Conservation (phyloP, 495 filamentous ascomycete genomes). For the Cercophora samala region DNA sequence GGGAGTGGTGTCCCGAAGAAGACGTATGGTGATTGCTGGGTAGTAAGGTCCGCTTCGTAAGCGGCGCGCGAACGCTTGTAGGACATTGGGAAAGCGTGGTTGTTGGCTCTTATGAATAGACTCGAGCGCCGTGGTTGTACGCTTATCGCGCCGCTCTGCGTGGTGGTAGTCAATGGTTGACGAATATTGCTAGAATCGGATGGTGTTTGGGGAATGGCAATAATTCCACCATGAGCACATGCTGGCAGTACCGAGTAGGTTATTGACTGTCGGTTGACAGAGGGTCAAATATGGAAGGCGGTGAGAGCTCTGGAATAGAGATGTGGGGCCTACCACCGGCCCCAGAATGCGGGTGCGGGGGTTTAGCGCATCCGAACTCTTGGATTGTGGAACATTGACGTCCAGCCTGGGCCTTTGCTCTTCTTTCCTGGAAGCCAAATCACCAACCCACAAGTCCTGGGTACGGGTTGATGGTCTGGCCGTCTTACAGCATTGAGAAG, state of each 20-base stretch:
- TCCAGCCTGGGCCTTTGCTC: neutral
- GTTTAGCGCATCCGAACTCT: neutral
- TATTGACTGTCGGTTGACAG: neutral
- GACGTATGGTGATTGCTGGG: conserved; percentile 73
- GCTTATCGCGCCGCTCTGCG: neutral
- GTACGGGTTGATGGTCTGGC: neutral
- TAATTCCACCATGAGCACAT: neutral
- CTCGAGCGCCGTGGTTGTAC: neutral
- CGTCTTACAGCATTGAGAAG: neutral
- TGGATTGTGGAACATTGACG: neutral
- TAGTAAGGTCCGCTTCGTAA: conserved; percentile 73
- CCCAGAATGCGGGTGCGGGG: neutral
- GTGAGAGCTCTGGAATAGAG: conserved; percentile 1
- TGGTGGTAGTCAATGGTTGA: neutral
- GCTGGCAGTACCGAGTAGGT: neutral
- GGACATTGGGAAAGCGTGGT: conserved; percentile 54
- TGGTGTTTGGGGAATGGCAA: neutral
- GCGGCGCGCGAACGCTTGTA: conserved; percentile 73
- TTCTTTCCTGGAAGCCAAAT: neutral
- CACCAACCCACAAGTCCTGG: neutral
- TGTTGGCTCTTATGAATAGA: too few species aligned
- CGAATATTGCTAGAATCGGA: neutral
- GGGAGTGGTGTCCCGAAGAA: conserved; percentile 85
- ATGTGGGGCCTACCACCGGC: neutral
- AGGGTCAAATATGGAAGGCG: conserved; percentile 6